Evolutionary conservation across 352 stramenopile species (phyloP), one percentile per base, ranked within the genome.

Genomic region (Thalassiosira hispida): DNA sequence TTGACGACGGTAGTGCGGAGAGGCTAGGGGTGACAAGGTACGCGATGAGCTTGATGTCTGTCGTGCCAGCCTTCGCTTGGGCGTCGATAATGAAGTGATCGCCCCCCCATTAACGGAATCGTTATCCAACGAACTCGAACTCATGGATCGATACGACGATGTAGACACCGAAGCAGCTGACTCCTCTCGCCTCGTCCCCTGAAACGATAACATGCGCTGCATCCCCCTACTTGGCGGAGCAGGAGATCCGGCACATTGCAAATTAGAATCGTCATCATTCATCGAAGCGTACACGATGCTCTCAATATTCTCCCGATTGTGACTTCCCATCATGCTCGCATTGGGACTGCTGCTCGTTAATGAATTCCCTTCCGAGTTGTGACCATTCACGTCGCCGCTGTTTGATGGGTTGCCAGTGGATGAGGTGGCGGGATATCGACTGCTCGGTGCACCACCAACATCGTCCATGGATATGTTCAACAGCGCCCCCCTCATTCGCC

Each of bases 381-480:
- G 49, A 38, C 22, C 18, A 55, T 55, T 31, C 42, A 31, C 16
- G 20, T 16, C 42, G 29, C 22, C 22, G 27, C 51, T 69, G 56
- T 22, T 53, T 6, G 53, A 33, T 0, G 33, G 27, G 14, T n/a
- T 44, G 20, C n/a, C 8, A 46, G 12, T 5, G 3, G 60, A 59
- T 8, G 22, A 23, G 25, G 3, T 31, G 27, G 23, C 14, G 8
- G 42, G 60, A 69, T 56, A 47, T 22, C 42, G 23, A 59, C 42
- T 33, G 8, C 20, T 38, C 9, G 18, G n/a, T 5, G 14, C 44
- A 52, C 38, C 29, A 29, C 31, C 27, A 42, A 47, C 61, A 46
- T 83, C 56, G 27, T 91, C 83, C 25, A 93, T 31, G 4, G 88
- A 84, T 71, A 93, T 75, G 72, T 91, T 90, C 60, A 89, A 83